phyloP scores from a whole-genome alignment of 2,329 filamentous ascomycete genomes.

The Venturia carpophila region DNA sequence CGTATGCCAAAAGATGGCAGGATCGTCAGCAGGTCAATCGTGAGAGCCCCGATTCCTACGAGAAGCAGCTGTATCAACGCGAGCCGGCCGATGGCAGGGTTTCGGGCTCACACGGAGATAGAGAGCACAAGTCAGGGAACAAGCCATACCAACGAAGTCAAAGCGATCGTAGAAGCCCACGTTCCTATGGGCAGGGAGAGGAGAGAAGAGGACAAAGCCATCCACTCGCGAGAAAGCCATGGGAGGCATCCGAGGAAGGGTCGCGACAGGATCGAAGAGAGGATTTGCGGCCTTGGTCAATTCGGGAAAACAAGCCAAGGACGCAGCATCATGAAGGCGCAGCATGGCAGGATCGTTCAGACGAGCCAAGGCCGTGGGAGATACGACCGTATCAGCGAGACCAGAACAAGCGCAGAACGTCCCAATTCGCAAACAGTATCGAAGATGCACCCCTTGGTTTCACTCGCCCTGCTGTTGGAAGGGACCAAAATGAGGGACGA shows the following conservation, averaged over 20 bases:
- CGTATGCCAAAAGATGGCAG: constrained; percentile 2
- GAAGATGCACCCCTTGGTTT: constrained; percentile 1
- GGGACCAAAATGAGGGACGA: background rate
- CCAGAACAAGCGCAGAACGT: background rate
- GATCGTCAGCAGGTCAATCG: background rate
- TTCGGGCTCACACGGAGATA: background rate
- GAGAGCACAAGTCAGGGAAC: background rate
- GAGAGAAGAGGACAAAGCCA: constrained; percentile 16
- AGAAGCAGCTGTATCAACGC: background rate
- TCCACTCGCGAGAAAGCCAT: background rate
- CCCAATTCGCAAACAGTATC: background rate
- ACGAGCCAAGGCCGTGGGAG: background rate
- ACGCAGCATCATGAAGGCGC: background rate
- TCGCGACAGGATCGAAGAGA: background rate
- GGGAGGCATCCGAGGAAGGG: background rate
- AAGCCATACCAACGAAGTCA: background rate
- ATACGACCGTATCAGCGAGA: background rate
- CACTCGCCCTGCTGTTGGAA: background rate
- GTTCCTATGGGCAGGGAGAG: background rate
- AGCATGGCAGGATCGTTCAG: background rate
- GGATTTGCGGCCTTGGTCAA: background rate
- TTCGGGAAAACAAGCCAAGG: background rate
- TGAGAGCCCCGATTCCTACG: background rate
- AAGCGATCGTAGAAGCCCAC: background rate
- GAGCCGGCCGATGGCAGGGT: background rate